These are phyloP conservation scores for Shiraia sp. DNA, from an alignment of 2,329 filamentous ascomycete genomes.

Conservation along the genomic window DNA sequence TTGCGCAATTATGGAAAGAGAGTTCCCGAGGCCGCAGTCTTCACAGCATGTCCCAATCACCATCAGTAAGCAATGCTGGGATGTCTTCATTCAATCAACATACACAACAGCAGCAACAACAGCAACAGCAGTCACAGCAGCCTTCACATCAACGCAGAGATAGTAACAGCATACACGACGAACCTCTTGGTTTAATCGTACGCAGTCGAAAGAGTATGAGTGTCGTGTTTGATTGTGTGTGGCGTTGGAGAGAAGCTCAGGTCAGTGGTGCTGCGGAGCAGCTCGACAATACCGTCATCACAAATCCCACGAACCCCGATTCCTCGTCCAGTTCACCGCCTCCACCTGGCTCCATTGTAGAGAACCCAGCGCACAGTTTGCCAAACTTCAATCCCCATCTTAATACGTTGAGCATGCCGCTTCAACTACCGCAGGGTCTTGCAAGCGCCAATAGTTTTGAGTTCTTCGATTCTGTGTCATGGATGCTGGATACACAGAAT, in stretches of 20 bases:
- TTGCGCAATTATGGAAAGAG: conserved; percentile 83
- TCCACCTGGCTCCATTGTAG: conserved; percentile 50
- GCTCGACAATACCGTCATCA: conserved; percentile 69
- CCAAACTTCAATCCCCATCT: conserved; percentile 44
- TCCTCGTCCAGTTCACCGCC: conserved; percentile 66
- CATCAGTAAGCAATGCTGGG: conserved; percentile 36
- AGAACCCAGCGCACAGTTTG: conserved; percentile 39
- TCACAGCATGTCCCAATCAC: conserved; percentile 44
- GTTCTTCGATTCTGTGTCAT: conserved; percentile 90
- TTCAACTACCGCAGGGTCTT: conserved; percentile 63
- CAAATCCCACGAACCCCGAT: conserved; percentile 85
- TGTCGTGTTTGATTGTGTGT: conserved; percentile 81
- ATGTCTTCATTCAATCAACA: conserved; percentile 38
- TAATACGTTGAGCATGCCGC: conserved; percentile 51
- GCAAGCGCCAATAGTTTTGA: conserved; percentile 55
- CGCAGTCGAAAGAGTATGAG: conserved; percentile 84
- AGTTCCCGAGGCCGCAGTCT: conserved; percentile 44
- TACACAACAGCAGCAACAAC: conserved; percentile 24
- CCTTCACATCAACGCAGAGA: conserved; percentile 27
- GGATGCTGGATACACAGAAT: conserved; percentile 80
- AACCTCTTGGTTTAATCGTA: conserved; percentile 78
- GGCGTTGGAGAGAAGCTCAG: conserved; percentile 77
- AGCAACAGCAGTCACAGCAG: conserved; percentile 22
- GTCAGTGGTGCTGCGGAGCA: conserved; percentile 51
- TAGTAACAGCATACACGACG: conserved; percentile 56